Percentiles rank a stretch among this genome's conserved stretches.
Conservation (phyloP, 306 rosid species). For the Trifolium pratense region DNA sequence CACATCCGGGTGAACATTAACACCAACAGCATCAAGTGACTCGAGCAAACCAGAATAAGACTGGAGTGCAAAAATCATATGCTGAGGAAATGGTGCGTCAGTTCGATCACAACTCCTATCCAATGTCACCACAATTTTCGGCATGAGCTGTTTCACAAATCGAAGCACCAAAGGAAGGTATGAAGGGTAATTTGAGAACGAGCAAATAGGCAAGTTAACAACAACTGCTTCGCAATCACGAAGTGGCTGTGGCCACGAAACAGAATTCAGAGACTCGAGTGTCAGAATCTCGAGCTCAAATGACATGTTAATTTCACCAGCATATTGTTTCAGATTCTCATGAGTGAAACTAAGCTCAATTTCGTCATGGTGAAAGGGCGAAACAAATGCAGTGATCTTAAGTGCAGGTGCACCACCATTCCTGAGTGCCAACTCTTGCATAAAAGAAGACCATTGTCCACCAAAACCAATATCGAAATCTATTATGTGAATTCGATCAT, state of each 20-base stretch:
- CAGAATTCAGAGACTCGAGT: conserved; percentile 64
- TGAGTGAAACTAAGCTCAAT: conserved; percentile 79
- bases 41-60: conserved; percentile 67
- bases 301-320: conserved; percentile 67
- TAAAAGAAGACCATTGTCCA: conserved; percentile 90
- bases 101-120: conserved; percentile 69
- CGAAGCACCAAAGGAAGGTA: conserved; percentile 64
- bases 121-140: conserved; percentile 74
- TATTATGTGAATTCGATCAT: conserved; percentile 62
- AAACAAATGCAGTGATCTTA: conserved; percentile 78
- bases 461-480: conserved; percentile 95
- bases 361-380: conserved; percentile 60
- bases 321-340: conserved; percentile 75
- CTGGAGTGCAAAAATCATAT: conserved; percentile 59
- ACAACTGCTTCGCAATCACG: conserved; percentile 70
- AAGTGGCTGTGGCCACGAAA: conserved; percentile 67
- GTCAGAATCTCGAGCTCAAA: conserved; percentile 68
- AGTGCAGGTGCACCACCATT: conserved; percentile 64
- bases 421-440: conserved; percentile 81
- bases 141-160: conserved; percentile 75
- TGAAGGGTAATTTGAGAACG: conserved; percentile 54
- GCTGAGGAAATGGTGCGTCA: conserved; percentile 65
- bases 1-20: conserved; percentile 61
- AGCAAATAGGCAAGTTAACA: conserved; percentile 69
- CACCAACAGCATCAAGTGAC: conserved; percentile 76